Evolutionary conservation across 345 rosid species (phyloP), one percentile per base, ranked within the genome.

Genomic region (Cardamine chenopodiifolia): DNA sequence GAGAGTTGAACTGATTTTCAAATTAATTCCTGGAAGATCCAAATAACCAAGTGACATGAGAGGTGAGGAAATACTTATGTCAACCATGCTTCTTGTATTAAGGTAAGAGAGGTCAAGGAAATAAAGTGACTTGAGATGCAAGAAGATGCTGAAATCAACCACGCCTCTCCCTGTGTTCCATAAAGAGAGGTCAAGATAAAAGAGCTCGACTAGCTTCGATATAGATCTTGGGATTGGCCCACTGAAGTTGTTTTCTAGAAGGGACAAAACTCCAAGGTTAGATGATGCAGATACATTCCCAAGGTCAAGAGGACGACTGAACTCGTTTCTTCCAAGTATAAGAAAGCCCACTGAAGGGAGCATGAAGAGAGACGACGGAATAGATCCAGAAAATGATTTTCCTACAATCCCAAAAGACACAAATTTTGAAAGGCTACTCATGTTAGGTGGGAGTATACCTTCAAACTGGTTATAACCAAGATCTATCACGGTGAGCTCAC

Each of bases 181-280:
- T 0, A 5, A 48, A 18, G 73, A 47, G 4, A 66, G 60, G 13
- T 67, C 68, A 48, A 66, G 73, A 4, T 0, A 49, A 4, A 0
- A 7, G 7, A 73, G 71, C 0, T 11, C 19, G 0, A 32, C 31
- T 40, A 73, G 65, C 34, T 73, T 73, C 6, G 45, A 55, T 54
- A 73, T 10, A 31, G 78, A 82, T 0, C 17, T 0, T 0, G 79
- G 80, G 17, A 80, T 79, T 6, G 28, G 78, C 2, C 83, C 82
- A 6, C 8, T 53, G 8, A 83, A 79, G 22, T 66, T 71, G 55
- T 80, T 85, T 12, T 66, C 73, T 49, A 13, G 7, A 52, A 75
- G 63, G 10, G 5, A 14, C 22, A 75, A 60, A 8, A 0, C 0
- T 34, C 5, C 9, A 37, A 75, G 62, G 9, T 14, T 17, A 15